These are phyloP conservation scores for Phytophthora litchii DNA, from an alignment of 352 stramenopile species.

Conservation along the genomic window DNA sequence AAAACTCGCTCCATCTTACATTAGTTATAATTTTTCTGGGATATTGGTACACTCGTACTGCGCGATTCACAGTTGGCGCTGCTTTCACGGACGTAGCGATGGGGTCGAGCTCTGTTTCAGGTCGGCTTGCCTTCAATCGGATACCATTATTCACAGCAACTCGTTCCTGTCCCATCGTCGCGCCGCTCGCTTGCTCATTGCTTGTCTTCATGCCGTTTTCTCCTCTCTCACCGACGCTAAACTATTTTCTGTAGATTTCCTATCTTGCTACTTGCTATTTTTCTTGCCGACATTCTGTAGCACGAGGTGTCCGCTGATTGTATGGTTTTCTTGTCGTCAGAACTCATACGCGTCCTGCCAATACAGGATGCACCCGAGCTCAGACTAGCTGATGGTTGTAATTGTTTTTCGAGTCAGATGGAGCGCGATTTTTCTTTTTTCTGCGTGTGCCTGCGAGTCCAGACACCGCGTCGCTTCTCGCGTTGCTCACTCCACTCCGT, in stretches of 20 bases:
- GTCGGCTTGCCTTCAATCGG: slow-evolving; percentile 30
- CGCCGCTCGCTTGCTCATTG: slow-evolving; percentile 36
- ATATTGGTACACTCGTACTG: slow-evolving; percentile 45
- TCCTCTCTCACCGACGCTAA: slow-evolving; percentile 11
- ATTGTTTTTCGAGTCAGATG: slow-evolving; percentile 33
- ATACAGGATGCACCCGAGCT: slow-evolving; percentile 16
- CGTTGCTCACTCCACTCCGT: slow-evolving; percentile 37
- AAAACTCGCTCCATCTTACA: slow-evolving; percentile 53
- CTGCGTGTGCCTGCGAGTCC: slow-evolving; percentile 7
- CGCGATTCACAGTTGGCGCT: slow-evolving; percentile 34
- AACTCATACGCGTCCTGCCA: slow-evolving; percentile 14
- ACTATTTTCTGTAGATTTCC: slow-evolving; percentile 34
- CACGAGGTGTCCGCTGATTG: slow-evolving; percentile 35
- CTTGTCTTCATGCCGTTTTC: slow-evolving; percentile 31
- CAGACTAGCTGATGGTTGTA: slow-evolving; percentile 26
- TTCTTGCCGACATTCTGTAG: slow-evolving; percentile 39
- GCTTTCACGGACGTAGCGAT: slow-evolving; percentile 27
- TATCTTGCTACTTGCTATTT: slow-evolving; percentile 34
- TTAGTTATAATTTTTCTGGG: slow-evolving; percentile 47
- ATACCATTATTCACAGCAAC: slow-evolving; percentile 5
- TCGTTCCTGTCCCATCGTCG: slow-evolving; percentile 17
- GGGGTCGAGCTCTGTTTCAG: slow-evolving; percentile 12
- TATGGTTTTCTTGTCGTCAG: slow-evolving; percentile 13
- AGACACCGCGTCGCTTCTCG: slow-evolving; percentile 12
- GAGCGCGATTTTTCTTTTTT: slow-evolving; percentile 38